Percentiles rank a stretch among this genome's conserved stretches.
phyloP scores from a whole-genome alignment of 345 rosid genomes.

The Excoecaria agallocha region DNA sequence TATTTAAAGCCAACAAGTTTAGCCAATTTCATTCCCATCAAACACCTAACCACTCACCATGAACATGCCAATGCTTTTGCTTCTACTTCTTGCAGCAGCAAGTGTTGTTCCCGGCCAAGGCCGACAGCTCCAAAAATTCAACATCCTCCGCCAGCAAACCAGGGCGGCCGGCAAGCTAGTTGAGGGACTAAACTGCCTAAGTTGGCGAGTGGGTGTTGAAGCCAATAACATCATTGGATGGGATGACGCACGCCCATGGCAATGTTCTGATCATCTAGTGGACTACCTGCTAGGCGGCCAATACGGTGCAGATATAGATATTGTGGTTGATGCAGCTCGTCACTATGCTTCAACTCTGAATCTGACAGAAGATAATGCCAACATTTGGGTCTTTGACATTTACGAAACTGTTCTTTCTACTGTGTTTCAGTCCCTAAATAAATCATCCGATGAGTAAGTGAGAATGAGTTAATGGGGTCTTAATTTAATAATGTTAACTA shows the following conservation, averaged over 20 bases:
- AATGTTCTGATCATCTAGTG: constrained; percentile 31
- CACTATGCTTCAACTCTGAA: constrained; percentile 38
- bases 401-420: constrained; percentile 23
- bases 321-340: constrained; percentile 35
- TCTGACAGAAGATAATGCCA: constrained; percentile 31
- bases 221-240: constrained; percentile 46
- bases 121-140: too few relatives aligned
- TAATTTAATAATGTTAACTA: too few relatives aligned
- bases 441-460: too few relatives aligned
- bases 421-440: too few relatives aligned
- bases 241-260: constrained; percentile 35
- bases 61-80: neutral
- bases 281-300: constrained; percentile 49
- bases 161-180: neutral
- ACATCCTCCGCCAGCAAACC: neutral
- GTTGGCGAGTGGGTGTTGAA: constrained; percentile 65
- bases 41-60: neutral
- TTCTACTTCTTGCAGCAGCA: neutral
- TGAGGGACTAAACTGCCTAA: constrained; percentile 28
- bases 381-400: constrained; percentile 46
- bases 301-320: constrained; percentile 43
- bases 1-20: neutral
- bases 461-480: too few relatives aligned
- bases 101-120: neutral
- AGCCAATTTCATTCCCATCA: neutral